Evolutionary conservation across 2,329 filamentous ascomycete species (phyloP), one percentile per base, ranked within the genome.

Genomic region (Clathrospora elynae): DNA sequence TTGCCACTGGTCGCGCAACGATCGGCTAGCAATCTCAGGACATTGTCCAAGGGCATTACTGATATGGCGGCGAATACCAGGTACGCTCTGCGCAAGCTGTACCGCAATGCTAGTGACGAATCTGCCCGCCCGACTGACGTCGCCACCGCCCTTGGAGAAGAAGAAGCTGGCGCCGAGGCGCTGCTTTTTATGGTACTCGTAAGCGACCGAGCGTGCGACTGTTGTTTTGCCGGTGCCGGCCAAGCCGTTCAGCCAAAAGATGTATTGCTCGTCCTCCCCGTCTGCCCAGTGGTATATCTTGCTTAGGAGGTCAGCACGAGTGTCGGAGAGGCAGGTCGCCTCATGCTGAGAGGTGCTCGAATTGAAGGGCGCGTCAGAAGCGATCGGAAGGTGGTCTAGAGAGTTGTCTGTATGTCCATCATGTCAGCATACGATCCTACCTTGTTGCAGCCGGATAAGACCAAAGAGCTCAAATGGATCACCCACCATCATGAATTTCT

Each of bases 181-280:
- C 6, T 33, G 8, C 11, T 19, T 16, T 4, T 47, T 24, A 23
- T 46, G 12, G 38, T 51, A 55, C 5, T 9, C 32, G 26, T 20
- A 46, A 3, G 62, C 64, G 0, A 71, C 36, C 0, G 66, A 65
- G 7, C 57, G 57, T 10, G 64, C 51, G 23, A 35, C 55, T 0
- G 67, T 68, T 2, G 62, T 66, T 32, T 68, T 70, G 11, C 67
- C 64, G 8, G 55, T 66, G 13, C 67, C 66, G 3, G 65, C 63
- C 31, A 57, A 46, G 5, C 64, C 62, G 11, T 25, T 47, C 2
- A 67, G 50, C 66, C 62, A 69, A 53, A 57, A 69, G 35, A 67
- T 57, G 26, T 38, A 43, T 20, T 35, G 47, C 20, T 49, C 42
- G 5, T 51, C 31, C 35, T 23, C 12, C 19, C 36, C 45, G 2